Conservation (phyloP, 2,329 filamentous ascomycete species). For the Orbilia oligospora region DNA sequence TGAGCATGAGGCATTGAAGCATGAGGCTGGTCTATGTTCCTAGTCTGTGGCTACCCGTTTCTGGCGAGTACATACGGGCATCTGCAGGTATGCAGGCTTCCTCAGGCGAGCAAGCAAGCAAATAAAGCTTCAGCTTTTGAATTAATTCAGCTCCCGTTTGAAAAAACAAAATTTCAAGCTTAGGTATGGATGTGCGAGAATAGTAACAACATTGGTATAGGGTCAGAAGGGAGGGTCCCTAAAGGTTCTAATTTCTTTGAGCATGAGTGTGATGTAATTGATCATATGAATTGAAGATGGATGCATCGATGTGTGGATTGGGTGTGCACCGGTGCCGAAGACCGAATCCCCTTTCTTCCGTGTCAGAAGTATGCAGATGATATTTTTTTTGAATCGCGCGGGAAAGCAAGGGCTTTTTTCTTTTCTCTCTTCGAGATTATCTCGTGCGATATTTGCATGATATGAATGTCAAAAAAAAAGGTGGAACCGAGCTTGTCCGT, state of each 20-base stretch:
- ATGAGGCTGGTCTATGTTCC: constrained; percentile 40
- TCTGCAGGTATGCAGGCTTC: constrained; percentile 29
- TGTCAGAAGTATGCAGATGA: too few species aligned
- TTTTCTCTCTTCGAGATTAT: not conserved
- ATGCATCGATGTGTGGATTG: not conserved
- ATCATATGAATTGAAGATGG: constrained; percentile 18
- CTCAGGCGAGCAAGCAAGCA: constrained; percentile 10
- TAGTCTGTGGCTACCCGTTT: constrained; percentile 59
- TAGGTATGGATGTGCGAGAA: constrained; percentile 7
- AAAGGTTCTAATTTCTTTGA: not conserved
- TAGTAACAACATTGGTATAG: constrained; percentile 5
- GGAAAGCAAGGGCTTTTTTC: constrained; percentile 20
- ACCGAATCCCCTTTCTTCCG: not conserved
- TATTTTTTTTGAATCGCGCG: constrained; percentile 1
- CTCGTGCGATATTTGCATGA: constrained; percentile 32
- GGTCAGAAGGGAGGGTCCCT: constrained; percentile 27
- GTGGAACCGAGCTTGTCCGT: constrained; percentile 21
- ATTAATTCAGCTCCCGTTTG: not conserved
- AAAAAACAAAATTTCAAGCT: constrained; percentile 3
- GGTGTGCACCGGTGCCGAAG: constrained; percentile 7
- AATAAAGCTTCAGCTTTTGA: constrained; percentile 10
- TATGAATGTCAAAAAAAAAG: constrained; percentile 15
- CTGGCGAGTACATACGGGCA: constrained; percentile 55
- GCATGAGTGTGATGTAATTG: constrained; percentile 21
- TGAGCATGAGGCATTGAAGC: constrained; percentile 21